Conservation (phyloP, 2,329 filamentous ascomycete genomes). For the Xylaria sp. region DNA sequence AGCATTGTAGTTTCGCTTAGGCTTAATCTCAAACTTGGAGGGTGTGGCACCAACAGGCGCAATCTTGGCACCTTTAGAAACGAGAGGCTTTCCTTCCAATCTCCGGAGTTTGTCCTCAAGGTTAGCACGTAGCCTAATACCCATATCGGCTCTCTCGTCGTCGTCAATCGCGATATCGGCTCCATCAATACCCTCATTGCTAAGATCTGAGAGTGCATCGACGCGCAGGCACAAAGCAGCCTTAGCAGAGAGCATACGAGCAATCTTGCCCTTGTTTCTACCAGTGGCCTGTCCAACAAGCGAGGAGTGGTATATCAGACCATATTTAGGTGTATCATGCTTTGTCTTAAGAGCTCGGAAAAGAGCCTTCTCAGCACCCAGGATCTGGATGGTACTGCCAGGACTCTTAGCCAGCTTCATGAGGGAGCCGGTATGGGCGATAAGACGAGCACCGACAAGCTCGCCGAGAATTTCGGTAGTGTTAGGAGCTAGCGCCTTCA, state of each 20-base stretch:
- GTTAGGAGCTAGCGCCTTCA: slow-evolving; percentile 97
- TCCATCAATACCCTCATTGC: slow-evolving; percentile 67
- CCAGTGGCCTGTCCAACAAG: slow-evolving; percentile 97
- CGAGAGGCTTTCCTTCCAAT: slow-evolving; percentile 90
- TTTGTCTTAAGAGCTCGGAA: slow-evolving; percentile 99
- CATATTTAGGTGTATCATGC: slow-evolving; percentile 98
- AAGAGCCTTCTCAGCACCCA: slow-evolving; percentile 97
- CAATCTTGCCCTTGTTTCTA: slow-evolving; percentile 99
- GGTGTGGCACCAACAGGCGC: slow-evolving; percentile 76
- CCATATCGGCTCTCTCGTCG: slow-evolving; percentile 86
- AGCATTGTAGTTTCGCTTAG: slow-evolving; percentile 92
- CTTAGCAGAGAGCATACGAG: slow-evolving; percentile 94
- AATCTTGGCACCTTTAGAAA: slow-evolving; percentile 79
- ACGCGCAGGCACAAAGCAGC: slow-evolving; percentile 92
- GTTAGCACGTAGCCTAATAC: slow-evolving; percentile 75
- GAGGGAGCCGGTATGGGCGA: slow-evolving; percentile 93
- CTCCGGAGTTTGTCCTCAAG: slow-evolving; percentile 80
- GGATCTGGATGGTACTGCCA: slow-evolving; percentile 95
- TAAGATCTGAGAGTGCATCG: slow-evolving; percentile 86
- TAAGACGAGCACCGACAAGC: slow-evolving; percentile 92
- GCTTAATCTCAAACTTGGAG: slow-evolving; percentile 90
- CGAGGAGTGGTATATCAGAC: slow-evolving; percentile 91
- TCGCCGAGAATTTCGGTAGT: slow-evolving; percentile 93
- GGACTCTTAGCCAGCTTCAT: slow-evolving; percentile 96
- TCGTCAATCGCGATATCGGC: slow-evolving; percentile 75